Base-by-base conservation (phyloP, 352 stramenopile genomes). In the Globisporangium cystogenes region DNA sequence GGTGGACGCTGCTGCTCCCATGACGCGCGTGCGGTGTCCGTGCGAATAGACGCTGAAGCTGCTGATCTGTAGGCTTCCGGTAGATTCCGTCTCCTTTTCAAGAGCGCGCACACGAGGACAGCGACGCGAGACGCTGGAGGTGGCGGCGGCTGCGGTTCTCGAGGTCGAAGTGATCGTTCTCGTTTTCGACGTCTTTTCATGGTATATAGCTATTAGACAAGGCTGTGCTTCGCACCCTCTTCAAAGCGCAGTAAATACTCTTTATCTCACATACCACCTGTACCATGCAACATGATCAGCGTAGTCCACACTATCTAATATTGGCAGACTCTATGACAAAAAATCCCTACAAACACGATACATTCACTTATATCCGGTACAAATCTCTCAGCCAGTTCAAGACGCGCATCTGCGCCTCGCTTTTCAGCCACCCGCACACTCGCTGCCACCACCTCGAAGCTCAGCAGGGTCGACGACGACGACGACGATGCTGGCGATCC, bases 1-100 rank as follows among this genome's bases (percentile, higher is more conserved):
- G 51, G 70, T 86, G 12, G 78, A 90, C n/a, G 78, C 78, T 12
- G 78, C 78, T 12, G 78, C 68, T 7, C 74, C 74, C 76, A 90
- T 87, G 27, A 4, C 18, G 16, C 26, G 26, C 26, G 26, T 29
- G 26, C 26, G 26, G 2, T 40, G 35, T 18, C 35, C 18, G n/a
- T n/a, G n/a, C n/a, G n/a, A n/a, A n/a, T n/a, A n/a, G n/a, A n/a
- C n/a, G n/a, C n/a, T n/a, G n/a, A n/a, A n/a, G n/a, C n/a, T n/a
- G n/a, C n/a, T n/a, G n/a, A n/a, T n/a, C n/a, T n/a, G n/a, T n/a
- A n/a, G n/a, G n/a, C n/a, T n/a, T n/a, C n/a, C n/a, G n/a, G n/a
- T n/a, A n/a, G n/a, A n/a, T n/a, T n/a, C n/a, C n/a, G n/a, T n/a
- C 36, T 21, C 4, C 33, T 5, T 29, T 41, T 7, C n/a, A n/a